Conservation (phyloP, 352 stramenopile genomes). For the Globisporangium megalacanthum region DNA sequence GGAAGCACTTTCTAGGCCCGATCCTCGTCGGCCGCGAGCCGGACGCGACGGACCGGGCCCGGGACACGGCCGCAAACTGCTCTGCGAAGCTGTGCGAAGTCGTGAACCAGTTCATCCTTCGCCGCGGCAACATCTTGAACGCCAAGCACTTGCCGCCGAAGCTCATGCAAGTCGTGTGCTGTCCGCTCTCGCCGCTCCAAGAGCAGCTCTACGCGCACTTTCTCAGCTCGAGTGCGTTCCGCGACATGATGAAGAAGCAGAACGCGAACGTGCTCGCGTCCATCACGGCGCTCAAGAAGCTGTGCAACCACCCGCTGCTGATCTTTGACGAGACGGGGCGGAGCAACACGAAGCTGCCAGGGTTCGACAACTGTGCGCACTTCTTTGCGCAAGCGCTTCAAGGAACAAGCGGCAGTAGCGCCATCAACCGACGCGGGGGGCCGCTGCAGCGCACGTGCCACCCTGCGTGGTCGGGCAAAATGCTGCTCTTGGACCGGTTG, state of each 20-base stretch:
- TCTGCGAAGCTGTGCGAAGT: constrained; percentile 95
- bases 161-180: constrained; percentile 98
- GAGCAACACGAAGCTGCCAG: constrained; percentile 73
- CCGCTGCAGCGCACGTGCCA: constrained; percentile 64
- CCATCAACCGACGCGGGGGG: constrained; percentile 25
- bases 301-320: constrained; percentile 97
- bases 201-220: constrained; percentile 96
- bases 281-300: constrained; percentile 93
- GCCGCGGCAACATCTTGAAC: constrained; percentile 98
- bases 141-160: constrained; percentile 98
- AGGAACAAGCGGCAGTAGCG: not conserved
- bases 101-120: constrained; percentile 98
- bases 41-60: constrained; percentile 82
- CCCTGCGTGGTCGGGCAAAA: constrained; percentile 86
- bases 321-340: constrained; percentile 87
- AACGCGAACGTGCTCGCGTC: constrained; percentile 85
- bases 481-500: constrained; percentile 93
- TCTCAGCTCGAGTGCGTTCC: constrained; percentile 91
- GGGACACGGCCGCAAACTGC: constrained; percentile 69
- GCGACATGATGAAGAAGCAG: constrained; percentile 94
- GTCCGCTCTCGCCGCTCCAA: constrained; percentile 94
- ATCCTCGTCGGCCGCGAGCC: constrained; percentile 89
- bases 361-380: constrained; percentile 68
- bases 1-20: constrained; percentile 87
- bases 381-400: constrained; percentile 49